These are phyloP conservation scores for Hyparrhenia diplandra DNA, from an alignment of 176 grass and related monocot genomes.

Conservation along the genomic window DNA sequence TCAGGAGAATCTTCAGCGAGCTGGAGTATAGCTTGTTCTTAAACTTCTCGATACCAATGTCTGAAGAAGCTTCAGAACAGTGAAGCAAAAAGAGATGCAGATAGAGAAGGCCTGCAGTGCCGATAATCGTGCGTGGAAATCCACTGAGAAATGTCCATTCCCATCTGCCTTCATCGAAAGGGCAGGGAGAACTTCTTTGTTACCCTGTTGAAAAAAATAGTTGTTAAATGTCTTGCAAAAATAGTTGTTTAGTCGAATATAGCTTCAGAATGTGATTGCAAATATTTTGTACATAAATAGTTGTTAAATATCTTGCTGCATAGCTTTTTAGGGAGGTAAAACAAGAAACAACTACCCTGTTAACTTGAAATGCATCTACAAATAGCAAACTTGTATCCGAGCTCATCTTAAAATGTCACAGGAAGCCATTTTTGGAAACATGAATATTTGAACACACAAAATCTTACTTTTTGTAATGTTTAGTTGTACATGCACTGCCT, in stretches of 20 bases:
- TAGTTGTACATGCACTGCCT: neutral
- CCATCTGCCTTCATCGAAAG: conserved; percentile 61
- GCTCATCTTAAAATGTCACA: neutral
- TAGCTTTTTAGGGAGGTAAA: neutral
- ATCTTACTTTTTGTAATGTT: neutral
- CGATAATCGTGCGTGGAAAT: conserved; percentile 80
- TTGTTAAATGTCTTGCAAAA: too few species aligned
- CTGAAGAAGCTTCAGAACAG: conserved; percentile 61
- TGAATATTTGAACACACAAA: neutral
- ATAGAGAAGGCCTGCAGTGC: conserved; percentile 83
- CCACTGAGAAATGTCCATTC: conserved; percentile 60
- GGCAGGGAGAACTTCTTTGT: conserved; percentile 73
- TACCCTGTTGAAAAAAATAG: too few species aligned
- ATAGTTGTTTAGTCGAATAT: conserved; percentile 12
- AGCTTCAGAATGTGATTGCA: neutral
- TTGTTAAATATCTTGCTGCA: neutral
- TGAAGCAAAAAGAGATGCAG: conserved; percentile 87
- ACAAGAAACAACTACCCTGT: neutral
- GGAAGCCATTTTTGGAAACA: neutral
- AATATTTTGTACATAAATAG: neutral
- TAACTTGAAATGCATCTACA: neutral
- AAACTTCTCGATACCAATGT: conserved; percentile 57
- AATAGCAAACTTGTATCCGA: neutral
- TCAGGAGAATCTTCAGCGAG: conserved; percentile 77
- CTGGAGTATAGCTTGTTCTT: conserved; percentile 74